Percentiles rank a stretch among this genome's conserved stretches.
phyloP scores from a whole-genome alignment of 2,329 filamentous ascomycete genomes.

The Nemania abortiva region DNA sequence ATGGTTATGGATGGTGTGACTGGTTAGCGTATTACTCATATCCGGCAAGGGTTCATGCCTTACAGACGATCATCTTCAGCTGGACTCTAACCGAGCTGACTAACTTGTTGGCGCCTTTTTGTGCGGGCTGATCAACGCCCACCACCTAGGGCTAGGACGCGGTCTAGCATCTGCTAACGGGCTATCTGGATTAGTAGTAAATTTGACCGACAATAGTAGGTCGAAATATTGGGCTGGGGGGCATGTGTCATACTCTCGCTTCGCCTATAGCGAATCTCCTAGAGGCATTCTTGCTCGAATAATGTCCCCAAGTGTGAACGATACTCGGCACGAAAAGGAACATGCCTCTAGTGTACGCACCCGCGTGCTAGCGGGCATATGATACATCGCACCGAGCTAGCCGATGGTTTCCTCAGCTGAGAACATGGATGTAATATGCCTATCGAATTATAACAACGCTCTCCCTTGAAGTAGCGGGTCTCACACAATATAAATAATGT shows the following conservation, averaged over 20 bases:
- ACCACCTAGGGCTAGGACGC: neutral
- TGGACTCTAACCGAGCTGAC: neutral
- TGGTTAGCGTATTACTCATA: neutral
- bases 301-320: neutral
- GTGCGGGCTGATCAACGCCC: neutral
- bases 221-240: neutral
- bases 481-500: slow-evolving; percentile 15
- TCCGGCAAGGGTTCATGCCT: neutral
- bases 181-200: too few relatives aligned
- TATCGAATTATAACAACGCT: neutral
- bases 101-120: neutral
- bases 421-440: neutral
- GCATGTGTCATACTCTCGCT: neutral
- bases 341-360: neutral
- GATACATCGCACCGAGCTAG: neutral
- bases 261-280: neutral
- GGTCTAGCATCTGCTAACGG: too few relatives aligned
- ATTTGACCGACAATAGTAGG: neutral
- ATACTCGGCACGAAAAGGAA: neutral
- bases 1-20: too few relatives aligned
- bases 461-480: neutral
- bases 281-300: neutral
- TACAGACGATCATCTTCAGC: neutral
- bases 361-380: neutral
- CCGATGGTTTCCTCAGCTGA: neutral